Evolutionary conservation across 2,329 filamentous ascomycete genomes (phyloP), one percentile per base, ranked within the genome.

Genomic region (Penicillium sp.): DNA sequence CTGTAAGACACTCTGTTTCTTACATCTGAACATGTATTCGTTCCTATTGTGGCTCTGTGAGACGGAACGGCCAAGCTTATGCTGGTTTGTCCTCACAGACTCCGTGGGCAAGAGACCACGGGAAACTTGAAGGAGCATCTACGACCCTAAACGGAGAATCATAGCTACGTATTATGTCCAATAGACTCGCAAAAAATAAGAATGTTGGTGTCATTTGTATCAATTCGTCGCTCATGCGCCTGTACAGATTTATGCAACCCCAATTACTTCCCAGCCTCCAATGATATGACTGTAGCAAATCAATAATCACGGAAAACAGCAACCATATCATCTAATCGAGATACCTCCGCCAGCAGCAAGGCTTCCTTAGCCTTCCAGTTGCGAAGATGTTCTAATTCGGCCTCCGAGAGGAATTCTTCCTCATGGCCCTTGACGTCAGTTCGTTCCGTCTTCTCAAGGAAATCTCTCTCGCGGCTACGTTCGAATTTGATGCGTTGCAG

Each of bases 381-480:
- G 69, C 88, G 84, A 58, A 92, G 78, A 37, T 83, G 83, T 60
- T 87, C 78, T 69, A 90, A 84, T 69, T 97, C 90, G 51, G 85
- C 85, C 35, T 85, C 82, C 31, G 84, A 87, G 63, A 97, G 83
- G 68, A 89, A 89, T 58, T 90, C 86, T 66, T 94, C 86, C 72
- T 95, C 90, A 60, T 89, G 87, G 4, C 90, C 91, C 66, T 89
- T 86, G 26, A 97, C 90, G 71, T 97, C 93, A 22, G 86, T 89
- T 50, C 94, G 86, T 69, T 94, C 88, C 1, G 91, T 88, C 71
- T 96, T 90, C 29, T 87, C 84, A 31, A 97, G 80, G 24, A 96
- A 85, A 51, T 86, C 84, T 60, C 85, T 83, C 56, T 90, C 84
- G 61, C 85, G 85, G 48, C 84, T 82, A 38, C 89, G 84, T 72